Conservation (phyloP, 441 rosid species). For the Bocquillonia castaneifolia region DNA sequence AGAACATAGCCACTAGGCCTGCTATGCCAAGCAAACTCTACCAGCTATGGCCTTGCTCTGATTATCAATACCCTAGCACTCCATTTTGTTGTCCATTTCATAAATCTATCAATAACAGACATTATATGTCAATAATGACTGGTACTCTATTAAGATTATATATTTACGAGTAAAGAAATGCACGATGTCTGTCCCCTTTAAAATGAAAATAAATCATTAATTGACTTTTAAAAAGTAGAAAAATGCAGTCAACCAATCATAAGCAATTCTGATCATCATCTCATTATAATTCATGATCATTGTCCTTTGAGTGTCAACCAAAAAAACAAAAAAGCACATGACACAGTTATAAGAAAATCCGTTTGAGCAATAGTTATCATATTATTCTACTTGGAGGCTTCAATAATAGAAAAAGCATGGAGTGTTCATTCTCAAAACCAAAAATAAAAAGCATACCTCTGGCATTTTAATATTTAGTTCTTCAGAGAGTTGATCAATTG, state of each 20-base stretch:
- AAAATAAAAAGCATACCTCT: conserved; percentile 49
- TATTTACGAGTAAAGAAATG: not conserved
- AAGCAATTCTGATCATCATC: not conserved
- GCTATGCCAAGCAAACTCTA: not conserved
- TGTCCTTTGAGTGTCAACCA: not conserved
- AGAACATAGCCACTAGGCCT: not conserved
- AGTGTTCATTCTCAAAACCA: not conserved
- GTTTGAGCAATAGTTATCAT: not conserved
- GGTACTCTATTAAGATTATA: too few species aligned
- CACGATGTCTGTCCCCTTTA: not conserved
- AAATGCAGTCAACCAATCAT: not conserved
- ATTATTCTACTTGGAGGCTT: not conserved
- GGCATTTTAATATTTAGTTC: conserved; percentile 93
- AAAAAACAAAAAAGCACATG: too few species aligned
- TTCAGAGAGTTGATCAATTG: conserved; percentile 94
- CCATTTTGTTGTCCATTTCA: not conserved
- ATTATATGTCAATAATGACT: not conserved
- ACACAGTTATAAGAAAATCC: not conserved
- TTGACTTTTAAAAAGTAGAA: not conserved
- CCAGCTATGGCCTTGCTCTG: not conserved
- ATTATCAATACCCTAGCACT: not conserved
- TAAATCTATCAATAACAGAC: not conserved
- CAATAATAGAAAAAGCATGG: not conserved
- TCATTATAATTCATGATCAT: not conserved
- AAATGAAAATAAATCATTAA: not conserved